Evolutionary conservation across 176 grass and related monocot species (phyloP).

Genomic region (Neostapfia colusana): DNA sequence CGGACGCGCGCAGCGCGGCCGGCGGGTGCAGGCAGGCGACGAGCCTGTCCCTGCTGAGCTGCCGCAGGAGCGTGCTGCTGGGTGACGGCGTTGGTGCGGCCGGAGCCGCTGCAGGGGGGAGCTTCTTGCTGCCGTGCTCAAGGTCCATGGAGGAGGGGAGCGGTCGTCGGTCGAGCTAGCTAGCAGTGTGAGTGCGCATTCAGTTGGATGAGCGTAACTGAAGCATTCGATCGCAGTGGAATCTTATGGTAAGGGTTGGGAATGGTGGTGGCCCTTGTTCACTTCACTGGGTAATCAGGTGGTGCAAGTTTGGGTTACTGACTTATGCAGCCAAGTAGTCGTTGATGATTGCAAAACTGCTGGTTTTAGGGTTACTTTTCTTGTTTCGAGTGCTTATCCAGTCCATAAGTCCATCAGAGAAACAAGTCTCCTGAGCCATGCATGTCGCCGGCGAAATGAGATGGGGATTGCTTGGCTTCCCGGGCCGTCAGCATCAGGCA

Average conservation of each 20-base stretch:
- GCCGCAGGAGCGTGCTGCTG: neutral
- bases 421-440: too few relatives aligned
- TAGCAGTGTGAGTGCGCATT: neutral
- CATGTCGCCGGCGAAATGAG: neutral
- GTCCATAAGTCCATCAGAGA: neutral
- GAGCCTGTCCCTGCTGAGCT: conserved; percentile 37
- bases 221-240: neutral
- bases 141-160: conserved; percentile 38
- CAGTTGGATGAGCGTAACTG: neutral
- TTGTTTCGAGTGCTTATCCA: neutral
- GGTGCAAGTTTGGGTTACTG: conserved; percentile 43
- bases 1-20: conserved; percentile 46
- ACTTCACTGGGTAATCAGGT: neutral
- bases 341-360: neutral
- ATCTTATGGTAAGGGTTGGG: neutral
- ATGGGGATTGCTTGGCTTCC: neutral
- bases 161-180: neutral
- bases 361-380: neutral
- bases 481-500: too few relatives aligned
- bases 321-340: neutral
- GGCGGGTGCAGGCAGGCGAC: conserved; percentile 21
- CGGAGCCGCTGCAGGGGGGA: neutral
- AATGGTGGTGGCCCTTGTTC: neutral
- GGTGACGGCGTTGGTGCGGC: neutral
- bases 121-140: conserved; percentile 42